phyloP scores from a whole-genome alignment of 179 eudicot genomes.

The Drosera spatulata region DNA sequence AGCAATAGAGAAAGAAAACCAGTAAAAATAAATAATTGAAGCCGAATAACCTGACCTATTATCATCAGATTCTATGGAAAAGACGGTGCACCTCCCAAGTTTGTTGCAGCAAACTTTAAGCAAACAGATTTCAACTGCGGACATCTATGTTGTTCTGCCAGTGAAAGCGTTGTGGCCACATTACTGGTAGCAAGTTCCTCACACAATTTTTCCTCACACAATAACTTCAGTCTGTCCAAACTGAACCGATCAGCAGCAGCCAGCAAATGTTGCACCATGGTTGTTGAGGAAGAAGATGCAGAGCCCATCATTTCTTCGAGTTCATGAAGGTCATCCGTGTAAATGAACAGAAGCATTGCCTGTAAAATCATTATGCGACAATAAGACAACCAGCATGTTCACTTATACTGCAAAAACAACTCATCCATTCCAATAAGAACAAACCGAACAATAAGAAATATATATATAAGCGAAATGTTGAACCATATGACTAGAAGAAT shows the following conservation, averaged over 20 bases:
- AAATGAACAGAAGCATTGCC: slow-evolving; percentile 68
- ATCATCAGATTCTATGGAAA: slow-evolving; percentile 38
- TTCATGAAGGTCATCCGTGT: slow-evolving; percentile 66
- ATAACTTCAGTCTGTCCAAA: slow-evolving; percentile 58
- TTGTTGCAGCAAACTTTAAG: slow-evolving; percentile 68
- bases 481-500: too few relatives aligned
- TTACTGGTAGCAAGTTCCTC: slow-evolving; percentile 58
- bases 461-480: too few relatives aligned
- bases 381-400: neutral
- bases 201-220: slow-evolving; percentile 76
- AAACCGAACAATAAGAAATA: too few relatives aligned
- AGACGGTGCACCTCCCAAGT: slow-evolving; percentile 96
- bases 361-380: slow-evolving; percentile 25
- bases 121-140: slow-evolving; percentile 69
- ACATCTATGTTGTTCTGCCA: slow-evolving; percentile 77
- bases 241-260: slow-evolving; percentile 91
- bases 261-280: slow-evolving; percentile 80
- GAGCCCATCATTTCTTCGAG: slow-evolving; percentile 50
- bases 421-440: too few relatives aligned
- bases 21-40: slow-evolving; percentile 5
- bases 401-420: too few relatives aligned
- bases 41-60: slow-evolving; percentile 35
- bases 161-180: slow-evolving; percentile 70
- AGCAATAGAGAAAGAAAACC: neutral
- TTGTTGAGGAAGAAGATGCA: slow-evolving; percentile 33